These are phyloP conservation scores for Ophiobolus disseminans DNA, from an alignment of 2,329 filamentous ascomycete species.

Conservation along the genomic window DNA sequence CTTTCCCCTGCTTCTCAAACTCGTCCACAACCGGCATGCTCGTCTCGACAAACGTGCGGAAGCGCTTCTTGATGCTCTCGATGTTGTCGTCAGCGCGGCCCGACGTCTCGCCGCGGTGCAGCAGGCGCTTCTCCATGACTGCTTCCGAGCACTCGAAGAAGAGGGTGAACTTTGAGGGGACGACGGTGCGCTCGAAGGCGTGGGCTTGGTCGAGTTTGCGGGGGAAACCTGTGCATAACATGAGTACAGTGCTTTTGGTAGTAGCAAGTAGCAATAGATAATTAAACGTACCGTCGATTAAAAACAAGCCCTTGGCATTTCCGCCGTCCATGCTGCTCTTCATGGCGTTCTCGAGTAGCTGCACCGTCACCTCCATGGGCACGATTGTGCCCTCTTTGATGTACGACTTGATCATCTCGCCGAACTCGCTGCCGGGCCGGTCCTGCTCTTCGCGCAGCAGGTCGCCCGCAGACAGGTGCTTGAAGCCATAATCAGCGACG, in stretches of 20 bases:
- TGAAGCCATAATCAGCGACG: slow-evolving; percentile 87
- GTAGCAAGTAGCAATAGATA: not conserved
- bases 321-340: slow-evolving; percentile 65
- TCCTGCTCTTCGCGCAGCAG: slow-evolving; percentile 92
- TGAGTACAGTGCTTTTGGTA: not conserved
- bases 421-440: slow-evolving; percentile 84
- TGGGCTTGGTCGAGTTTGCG: slow-evolving; percentile 96
- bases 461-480: slow-evolving; percentile 91
- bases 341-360: slow-evolving; percentile 95
- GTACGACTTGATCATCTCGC: slow-evolving; percentile 88
- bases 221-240: slow-evolving; percentile 72
- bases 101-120: slow-evolving; percentile 91
- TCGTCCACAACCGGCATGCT: slow-evolving; percentile 96
- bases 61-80: slow-evolving; percentile 95
- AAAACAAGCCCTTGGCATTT: slow-evolving; percentile 71
- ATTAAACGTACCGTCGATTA: slow-evolving; percentile 64
- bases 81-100: slow-evolving; percentile 92
- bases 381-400: slow-evolving; percentile 96
- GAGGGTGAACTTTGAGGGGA: slow-evolving; percentile 81
- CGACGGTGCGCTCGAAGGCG: slow-evolving; percentile 91
- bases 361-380: slow-evolving; percentile 97
- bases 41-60: slow-evolving; percentile 90
- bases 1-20: slow-evolving; percentile 76
- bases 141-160: slow-evolving; percentile 95
- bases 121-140: slow-evolving; percentile 81